Evolutionary conservation across 2,329 filamentous ascomycete species (phyloP), one percentile per base, ranked within the genome.

Genomic region (Sclerotinia borealis): DNA sequence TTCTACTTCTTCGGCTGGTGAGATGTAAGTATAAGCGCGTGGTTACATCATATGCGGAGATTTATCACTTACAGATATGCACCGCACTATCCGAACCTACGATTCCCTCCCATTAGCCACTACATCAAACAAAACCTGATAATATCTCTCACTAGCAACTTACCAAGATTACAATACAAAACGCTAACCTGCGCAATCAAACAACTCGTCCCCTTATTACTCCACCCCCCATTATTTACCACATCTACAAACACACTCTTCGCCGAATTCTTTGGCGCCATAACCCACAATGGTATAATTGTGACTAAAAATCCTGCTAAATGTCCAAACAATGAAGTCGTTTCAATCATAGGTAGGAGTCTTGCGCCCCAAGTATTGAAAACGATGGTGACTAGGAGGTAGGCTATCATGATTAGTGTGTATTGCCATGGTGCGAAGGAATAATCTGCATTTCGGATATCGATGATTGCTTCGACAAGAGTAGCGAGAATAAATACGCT

Each of bases 1-100:
- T 52, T 77, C 74, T 34, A 83, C 78, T 68, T 83, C 81, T 69
- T 83, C 81, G 7, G 80, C 65, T 65, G 31, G 27, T 34, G 29
- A 4, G 22, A 13, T 34, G 15, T n/a, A 31, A 52, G 54, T 25
- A 27, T 48, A 36, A n/a, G n/a, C 58, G 50, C 15, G 15, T 19
- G 59, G 13, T 25, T 43, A 5, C 17, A 19, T 29, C 19, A n/a
- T 25, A 15, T 13, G 27, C 31, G 39, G 8, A 10, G 17, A 45
- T 17, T 29, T 1, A 5, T 9, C 25, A 43, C 64, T 48, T 64
- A 67, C 65, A 78, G 71, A 81, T 77, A 63, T 78, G 72, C 8
- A 66, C 75, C 59, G 68, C 74, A 63, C 70, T 62, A 64, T 69
- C 68, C 15, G 62, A 60, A 8, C 66, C 67, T 68, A 51, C 8